Percentiles rank a stretch among this genome's conserved stretches.
phyloP scores from a whole-genome alignment of 1,284 basidiomycete species.

The Inonotus obliquus region DNA sequence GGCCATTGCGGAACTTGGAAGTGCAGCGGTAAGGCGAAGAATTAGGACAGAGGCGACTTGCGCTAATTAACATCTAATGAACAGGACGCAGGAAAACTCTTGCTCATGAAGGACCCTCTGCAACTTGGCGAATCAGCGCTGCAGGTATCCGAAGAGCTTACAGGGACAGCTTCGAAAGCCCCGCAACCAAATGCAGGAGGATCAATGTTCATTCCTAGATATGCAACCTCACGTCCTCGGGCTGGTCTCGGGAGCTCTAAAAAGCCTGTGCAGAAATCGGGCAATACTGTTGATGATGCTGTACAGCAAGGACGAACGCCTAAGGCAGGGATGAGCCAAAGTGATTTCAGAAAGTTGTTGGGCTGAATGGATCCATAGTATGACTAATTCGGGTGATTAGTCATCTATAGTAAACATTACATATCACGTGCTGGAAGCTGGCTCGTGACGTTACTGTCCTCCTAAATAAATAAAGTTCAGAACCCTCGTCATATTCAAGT shows the following conservation, averaged over 20 bases:
- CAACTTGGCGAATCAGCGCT: conserved; percentile 57
- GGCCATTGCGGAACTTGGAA: conserved; percentile 76
- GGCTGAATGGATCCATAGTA: conserved; percentile 19
- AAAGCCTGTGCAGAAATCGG: not conserved
- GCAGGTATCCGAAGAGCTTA: conserved; percentile 50
- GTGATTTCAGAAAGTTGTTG: conserved; percentile 80
- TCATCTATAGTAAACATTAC: too few species aligned
- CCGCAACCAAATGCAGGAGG: conserved; percentile 35
- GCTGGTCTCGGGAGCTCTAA: conserved; percentile 53
- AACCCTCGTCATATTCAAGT: too few species aligned
- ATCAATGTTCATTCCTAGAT: conserved; percentile 60
- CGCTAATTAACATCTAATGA: not conserved
- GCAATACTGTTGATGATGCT: conserved; percentile 27
- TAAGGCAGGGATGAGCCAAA: conserved; percentile 53
- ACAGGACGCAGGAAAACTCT: conserved; percentile 75
- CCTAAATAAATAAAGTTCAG: too few species aligned
- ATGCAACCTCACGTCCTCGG: conserved; percentile 57
- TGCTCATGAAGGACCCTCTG: conserved; percentile 66
- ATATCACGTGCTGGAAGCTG: not conserved
- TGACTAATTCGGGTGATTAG: too few species aligned
- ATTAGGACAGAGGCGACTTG: not conserved
- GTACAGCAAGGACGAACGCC: conserved; percentile 30
- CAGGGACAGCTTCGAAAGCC: conserved; percentile 29
- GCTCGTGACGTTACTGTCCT: not conserved
- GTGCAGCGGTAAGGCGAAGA: conserved; percentile 53